These are phyloP conservation scores for Chaetomidium leptoderma DNA, from an alignment of 495 filamentous ascomycete species.

Conservation along the genomic window DNA sequence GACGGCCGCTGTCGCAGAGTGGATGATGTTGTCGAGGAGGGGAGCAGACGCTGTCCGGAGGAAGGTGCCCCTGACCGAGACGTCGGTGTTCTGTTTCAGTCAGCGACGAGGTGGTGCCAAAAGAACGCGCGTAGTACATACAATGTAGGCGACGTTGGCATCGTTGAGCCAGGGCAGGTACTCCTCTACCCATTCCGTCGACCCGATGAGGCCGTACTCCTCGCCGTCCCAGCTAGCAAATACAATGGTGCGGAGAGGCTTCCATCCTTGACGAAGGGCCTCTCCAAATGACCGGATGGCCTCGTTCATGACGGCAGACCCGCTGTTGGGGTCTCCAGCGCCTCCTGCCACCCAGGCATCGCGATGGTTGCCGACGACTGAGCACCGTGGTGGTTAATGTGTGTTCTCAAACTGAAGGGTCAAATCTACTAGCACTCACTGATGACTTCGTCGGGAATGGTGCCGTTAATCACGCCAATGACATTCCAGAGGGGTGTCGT, in stretches of 20 bases:
- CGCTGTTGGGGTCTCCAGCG: constrained; percentile 82
- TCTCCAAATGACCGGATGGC: constrained; percentile 77
- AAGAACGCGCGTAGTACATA: constrained; percentile 5
- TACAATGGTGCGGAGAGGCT: constrained; percentile 82
- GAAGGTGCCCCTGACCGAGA: constrained; percentile 63
- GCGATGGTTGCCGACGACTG: constrained; percentile 86
- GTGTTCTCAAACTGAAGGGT: neutral
- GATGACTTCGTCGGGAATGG: constrained; percentile 68
- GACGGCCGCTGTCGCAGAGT: constrained; percentile 64
- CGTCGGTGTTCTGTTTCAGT: constrained; percentile 64
- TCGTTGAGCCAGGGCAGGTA: constrained; percentile 77
- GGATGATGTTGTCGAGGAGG: constrained; percentile 70
- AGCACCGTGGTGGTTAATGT: neutral
- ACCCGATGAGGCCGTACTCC: constrained; percentile 88
- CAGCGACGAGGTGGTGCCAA: neutral
- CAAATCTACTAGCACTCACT: too few relatives aligned
- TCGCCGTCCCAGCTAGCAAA: constrained; percentile 95
- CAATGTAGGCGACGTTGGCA: constrained; percentile 76
- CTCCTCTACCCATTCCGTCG: constrained; percentile 95
- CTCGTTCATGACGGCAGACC: constrained; percentile 86
- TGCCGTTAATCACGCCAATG: constrained; percentile 92
- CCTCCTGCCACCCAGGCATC: constrained; percentile 93
- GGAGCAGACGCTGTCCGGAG: constrained; percentile 74
- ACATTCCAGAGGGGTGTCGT: constrained; percentile 92
- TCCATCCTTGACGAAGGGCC: constrained; percentile 77